Evolutionary conservation across 176 grass and related monocot species (phyloP).

Genomic region (Aegilops tauschii): DNA sequence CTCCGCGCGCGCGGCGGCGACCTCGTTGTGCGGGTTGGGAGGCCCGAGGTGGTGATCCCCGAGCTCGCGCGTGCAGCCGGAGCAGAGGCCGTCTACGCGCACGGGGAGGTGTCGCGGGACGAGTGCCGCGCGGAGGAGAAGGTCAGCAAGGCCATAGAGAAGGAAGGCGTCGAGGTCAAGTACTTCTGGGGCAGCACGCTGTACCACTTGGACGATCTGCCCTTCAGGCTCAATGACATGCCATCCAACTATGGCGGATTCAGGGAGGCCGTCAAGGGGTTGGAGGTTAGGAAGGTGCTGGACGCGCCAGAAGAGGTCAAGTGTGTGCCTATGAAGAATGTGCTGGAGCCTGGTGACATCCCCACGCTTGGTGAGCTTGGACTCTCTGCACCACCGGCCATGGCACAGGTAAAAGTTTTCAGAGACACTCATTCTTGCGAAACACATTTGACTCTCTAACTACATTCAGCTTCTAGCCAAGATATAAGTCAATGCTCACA

Average conservation of each 20-base stretch:
- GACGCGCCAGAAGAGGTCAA: constrained; percentile 74
- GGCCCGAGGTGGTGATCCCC: constrained; percentile 74
- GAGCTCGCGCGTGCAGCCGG: constrained; percentile 63
- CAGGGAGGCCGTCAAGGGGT: constrained; percentile 60
- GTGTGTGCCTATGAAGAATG: constrained; percentile 70
- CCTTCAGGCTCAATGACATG: constrained; percentile 72
- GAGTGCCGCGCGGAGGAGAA: constrained; percentile 69
- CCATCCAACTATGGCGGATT: constrained; percentile 68
- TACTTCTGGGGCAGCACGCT: constrained; percentile 97
- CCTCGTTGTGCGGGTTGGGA: constrained; percentile 76
- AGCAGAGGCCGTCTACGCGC: constrained; percentile 71
- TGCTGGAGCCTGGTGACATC: constrained; percentile 78
- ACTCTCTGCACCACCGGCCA: constrained; percentile 42
- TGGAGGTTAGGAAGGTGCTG: constrained; percentile 64
- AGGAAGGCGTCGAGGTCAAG: constrained; percentile 86
- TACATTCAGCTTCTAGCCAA: background rate
- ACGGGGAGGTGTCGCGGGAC: constrained; percentile 82
- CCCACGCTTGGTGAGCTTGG: constrained; percentile 73
- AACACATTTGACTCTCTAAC: background rate
- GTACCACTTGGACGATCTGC: constrained; percentile 86
- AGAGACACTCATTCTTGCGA: background rate
- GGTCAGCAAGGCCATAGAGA: constrained; percentile 74
- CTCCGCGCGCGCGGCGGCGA: constrained; percentile 72
- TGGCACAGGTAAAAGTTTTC: constrained; percentile 47
- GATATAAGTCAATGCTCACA: background rate